These are phyloP conservation scores for Wallacemonas rigidus DNA, from an alignment of 208 protist genomes.

Conservation along the genomic window DNA sequence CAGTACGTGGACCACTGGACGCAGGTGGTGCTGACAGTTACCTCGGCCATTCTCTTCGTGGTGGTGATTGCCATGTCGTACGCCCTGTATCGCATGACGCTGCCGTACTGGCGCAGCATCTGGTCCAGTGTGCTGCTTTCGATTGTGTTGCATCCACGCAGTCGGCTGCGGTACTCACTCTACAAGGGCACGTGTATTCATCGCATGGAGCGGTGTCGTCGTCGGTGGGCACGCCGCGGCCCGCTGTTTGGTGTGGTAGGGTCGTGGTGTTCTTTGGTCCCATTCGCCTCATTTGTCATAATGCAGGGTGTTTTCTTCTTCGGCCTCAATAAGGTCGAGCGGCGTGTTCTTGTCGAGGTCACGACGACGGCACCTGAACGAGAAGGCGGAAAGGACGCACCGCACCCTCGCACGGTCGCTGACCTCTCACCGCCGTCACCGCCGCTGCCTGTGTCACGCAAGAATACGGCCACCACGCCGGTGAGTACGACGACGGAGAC, in stretches of 20 bases:
- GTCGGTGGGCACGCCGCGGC: slow-evolving; percentile 34
- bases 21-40: slow-evolving; percentile 47
- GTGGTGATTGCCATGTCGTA: slow-evolving; percentile 44
- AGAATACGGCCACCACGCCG: no score
- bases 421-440: not conserved
- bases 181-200: slow-evolving; percentile 39
- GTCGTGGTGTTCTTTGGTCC: slow-evolving; percentile 35
- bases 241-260: slow-evolving; percentile 39
- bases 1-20: slow-evolving; percentile 44
- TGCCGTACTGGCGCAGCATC: slow-evolving; percentile 59
- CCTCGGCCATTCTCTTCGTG: slow-evolving; percentile 55
- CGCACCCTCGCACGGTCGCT: no score
- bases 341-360: slow-evolving; percentile 5
- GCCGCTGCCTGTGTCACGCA: no score
- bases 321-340: slow-evolving; percentile 62
- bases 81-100: slow-evolving; percentile 45
- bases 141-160: slow-evolving; percentile 60
- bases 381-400: not conserved
- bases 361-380: not conserved
- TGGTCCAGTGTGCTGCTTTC: slow-evolving; percentile 58
- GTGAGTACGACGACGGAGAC: no score
- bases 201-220: slow-evolving; percentile 40
- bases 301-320: slow-evolving; percentile 55
- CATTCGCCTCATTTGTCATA: slow-evolving; percentile 53
- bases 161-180: slow-evolving; percentile 30